Conservation (phyloP, 2,329 filamentous ascomycete species). For the Hymenoscyphus infarciens region DNA sequence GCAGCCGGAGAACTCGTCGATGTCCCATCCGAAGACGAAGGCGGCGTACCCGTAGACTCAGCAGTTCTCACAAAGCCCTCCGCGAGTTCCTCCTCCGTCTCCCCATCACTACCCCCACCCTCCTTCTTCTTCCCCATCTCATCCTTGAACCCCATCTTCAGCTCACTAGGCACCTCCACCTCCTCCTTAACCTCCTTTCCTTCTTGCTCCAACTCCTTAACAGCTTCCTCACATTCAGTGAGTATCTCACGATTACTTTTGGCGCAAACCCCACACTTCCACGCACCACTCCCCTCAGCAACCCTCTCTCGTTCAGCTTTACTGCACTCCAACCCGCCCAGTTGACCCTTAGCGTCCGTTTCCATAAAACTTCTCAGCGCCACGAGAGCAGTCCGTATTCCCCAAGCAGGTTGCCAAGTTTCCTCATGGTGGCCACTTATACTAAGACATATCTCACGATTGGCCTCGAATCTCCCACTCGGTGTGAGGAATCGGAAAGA, state of each 20-base stretch:
- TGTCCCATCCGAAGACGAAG: slow-evolving; percentile 22
- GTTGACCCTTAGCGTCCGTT: slow-evolving; percentile 78
- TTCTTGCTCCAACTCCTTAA: slow-evolving; percentile 39
- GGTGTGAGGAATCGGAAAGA: slow-evolving; percentile 95
- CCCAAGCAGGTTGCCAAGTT: slow-evolving; percentile 98
- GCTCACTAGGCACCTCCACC: slow-evolving; percentile 48
- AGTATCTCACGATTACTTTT: slow-evolving; percentile 73
- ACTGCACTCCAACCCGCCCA: slow-evolving; percentile 80
- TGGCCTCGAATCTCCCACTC: slow-evolving; percentile 88
- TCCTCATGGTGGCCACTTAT: slow-evolving; percentile 97
- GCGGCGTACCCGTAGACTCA: slow-evolving; percentile 26
- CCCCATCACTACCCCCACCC: slow-evolving; percentile 3
- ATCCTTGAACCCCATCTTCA: slow-evolving; percentile 66
- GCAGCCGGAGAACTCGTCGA: slow-evolving; percentile 25
- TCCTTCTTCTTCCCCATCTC: slow-evolving; percentile 52
- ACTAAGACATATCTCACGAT: slow-evolving; percentile 92
- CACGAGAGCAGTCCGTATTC: slow-evolving; percentile 81
- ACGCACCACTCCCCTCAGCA: slow-evolving; percentile 63
- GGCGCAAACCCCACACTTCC: slow-evolving; percentile 67
- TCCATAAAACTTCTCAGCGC: slow-evolving; percentile 89
- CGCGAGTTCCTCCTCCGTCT: slow-evolving; percentile 49
- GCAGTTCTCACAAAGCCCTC: slow-evolving; percentile 56
- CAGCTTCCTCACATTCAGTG: slow-evolving; percentile 61
- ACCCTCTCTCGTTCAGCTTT: slow-evolving; percentile 64
- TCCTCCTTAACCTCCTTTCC: slow-evolving; percentile 38